These are phyloP conservation scores for Cerioporus squamosus DNA, from an alignment of 1,284 basidiomycete genomes.

Conservation along the genomic window DNA sequence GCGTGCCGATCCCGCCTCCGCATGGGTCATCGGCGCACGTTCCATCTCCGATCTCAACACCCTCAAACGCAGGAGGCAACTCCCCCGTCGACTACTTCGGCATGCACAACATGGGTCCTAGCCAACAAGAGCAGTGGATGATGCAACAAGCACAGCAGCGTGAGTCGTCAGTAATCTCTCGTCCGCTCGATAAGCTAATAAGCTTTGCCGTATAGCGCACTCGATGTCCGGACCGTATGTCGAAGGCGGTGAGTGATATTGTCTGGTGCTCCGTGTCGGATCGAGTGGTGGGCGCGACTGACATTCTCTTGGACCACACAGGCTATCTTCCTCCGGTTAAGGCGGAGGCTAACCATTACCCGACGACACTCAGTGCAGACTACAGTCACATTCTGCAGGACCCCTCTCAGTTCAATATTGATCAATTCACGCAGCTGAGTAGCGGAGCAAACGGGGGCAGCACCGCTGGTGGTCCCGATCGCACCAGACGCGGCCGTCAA, in stretches of 20 bases:
- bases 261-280: not conserved
- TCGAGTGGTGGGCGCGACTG: constrained; percentile 3
- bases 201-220: constrained; percentile 9
- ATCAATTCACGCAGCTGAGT: constrained; percentile 10
- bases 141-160: constrained; percentile 14
- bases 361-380: constrained; percentile 12
- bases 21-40: constrained; percentile 14
- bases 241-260: constrained; percentile 16
- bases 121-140: constrained; percentile 16
- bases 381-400: constrained; percentile 13
- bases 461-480: constrained; percentile 10
- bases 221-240: constrained; percentile 16
- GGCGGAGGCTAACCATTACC: constrained; percentile 14
- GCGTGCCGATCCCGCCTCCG: constrained; percentile 6
- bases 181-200: constrained; percentile 4
- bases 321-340: constrained; percentile 20
- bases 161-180: not conserved
- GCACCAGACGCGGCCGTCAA: constrained; percentile 17
- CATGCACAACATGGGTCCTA: constrained; percentile 2
- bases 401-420: constrained; percentile 17
- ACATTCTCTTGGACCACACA: constrained; percentile 2
- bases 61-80: constrained; percentile 15
- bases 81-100: constrained; percentile 23
- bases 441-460: constrained; percentile 9
- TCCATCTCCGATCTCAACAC: constrained; percentile 24